Conservation (phyloP, 2,329 filamentous ascomycete species). For the Paecilomyces dactylethromorphus region DNA sequence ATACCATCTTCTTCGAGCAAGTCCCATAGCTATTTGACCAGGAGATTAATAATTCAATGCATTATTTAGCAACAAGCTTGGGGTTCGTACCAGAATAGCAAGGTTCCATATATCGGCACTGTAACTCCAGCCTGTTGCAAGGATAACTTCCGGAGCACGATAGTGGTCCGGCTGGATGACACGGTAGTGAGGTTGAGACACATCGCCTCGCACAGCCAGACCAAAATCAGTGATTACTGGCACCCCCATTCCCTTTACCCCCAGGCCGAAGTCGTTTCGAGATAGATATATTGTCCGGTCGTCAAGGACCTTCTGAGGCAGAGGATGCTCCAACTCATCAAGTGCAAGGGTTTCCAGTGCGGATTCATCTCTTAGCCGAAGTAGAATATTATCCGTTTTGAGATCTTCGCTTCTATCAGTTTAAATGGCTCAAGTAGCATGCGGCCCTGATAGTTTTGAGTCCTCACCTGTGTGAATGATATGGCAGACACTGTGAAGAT, state of each 20-base stretch:
- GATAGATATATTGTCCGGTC: neutral
- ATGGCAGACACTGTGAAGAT: neutral
- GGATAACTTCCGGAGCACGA: neutral
- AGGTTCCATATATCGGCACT: neutral
- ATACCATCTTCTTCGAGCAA: neutral
- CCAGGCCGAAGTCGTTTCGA: neutral
- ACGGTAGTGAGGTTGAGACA: neutral
- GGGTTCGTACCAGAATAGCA: neutral
- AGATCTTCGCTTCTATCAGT: neutral
- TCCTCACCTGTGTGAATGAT: neutral
- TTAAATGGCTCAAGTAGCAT: neutral
- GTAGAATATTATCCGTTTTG: neutral
- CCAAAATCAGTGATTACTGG: neutral
- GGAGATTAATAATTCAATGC: too few species aligned
- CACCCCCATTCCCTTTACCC: neutral
- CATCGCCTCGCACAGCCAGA: neutral
- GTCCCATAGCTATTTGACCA: neutral
- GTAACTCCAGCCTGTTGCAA: neutral
- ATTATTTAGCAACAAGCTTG: neutral
- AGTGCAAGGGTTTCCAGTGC: neutral
- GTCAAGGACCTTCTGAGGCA: neutral
- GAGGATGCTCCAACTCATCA: neutral
- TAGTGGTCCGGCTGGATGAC: neutral
- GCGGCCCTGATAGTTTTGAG: neutral
- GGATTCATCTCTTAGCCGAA: neutral